Base-by-base conservation (phyloP, 192 early-diverging fungal genomes). In the Thoreauomyces humboldtii region DNA sequence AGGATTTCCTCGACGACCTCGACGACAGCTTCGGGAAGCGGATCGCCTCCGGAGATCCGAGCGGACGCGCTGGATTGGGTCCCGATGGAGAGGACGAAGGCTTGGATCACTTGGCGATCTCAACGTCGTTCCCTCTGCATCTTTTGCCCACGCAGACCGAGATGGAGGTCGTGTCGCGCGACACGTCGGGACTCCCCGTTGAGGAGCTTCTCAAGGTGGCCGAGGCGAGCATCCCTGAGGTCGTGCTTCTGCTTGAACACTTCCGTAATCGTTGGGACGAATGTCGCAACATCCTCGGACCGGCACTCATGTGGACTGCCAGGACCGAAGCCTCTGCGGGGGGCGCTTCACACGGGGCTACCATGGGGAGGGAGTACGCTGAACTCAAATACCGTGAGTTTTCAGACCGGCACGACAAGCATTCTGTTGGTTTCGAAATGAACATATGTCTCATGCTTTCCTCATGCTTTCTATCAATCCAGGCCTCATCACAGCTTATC, bases 1-100 rank as follows among this genome's bases (percentile, higher is more conserved):
- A 81, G 51, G 95, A 98, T 80, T 95, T 93, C 65, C 76, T 94
- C 43, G 90, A 88, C 37, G 81, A 80, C 63, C 70, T 80, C 28
- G 76, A 52, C 15, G 73, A 76, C 11, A 62, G 33, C 31, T 44
- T 76, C 25, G 57, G 22, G 15, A 50, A 44, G 37, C 50, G 60
- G 22, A 29, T 46, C 28, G 63, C 58, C 19, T 24, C 28, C 29
- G 64, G 56, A 6, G 47, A 25, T 4, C 32, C 15, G 9, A 41
- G 22, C 31, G 25, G 33, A 29, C 7, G 15, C 43, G n/a, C 41
- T 35, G 44, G 29, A 14, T 9, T n/a, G 1, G 21, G 34, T 15
- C 34, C 34, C 2, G 55, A 34, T 19, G 19, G 31, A 7, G 56
- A 73, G 15, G 70, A 66, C 19, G 61, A 66, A 7, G 65, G 43